phyloP scores from a whole-genome alignment of 148 eudicot genomes.

The Rheum nobile region DNA sequence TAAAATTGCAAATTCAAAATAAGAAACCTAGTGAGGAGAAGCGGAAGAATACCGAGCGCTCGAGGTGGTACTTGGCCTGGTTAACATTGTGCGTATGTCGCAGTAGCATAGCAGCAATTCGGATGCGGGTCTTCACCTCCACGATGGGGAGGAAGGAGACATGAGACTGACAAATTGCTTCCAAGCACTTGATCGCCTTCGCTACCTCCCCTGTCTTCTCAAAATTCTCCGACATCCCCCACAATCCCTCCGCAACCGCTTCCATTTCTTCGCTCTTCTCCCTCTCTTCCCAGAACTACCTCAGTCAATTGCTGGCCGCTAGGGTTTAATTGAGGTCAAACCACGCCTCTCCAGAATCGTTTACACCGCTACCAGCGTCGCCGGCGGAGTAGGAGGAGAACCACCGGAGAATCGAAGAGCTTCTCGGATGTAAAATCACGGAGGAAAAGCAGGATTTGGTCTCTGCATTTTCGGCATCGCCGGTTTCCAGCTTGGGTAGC shows the following conservation, averaged over 20 bases:
- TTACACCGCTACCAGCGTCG: not conserved
- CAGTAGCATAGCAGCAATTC: conserved; percentile 62
- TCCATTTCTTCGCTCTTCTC: conserved; percentile 39
- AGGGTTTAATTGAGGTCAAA: conserved; percentile 1
- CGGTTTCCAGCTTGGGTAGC: not conserved
- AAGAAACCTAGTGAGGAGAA: not conserved
- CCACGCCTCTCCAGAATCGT: not conserved
- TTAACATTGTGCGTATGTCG: conserved; percentile 68
- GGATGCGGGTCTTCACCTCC: conserved; percentile 86
- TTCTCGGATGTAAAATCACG: not conserved
- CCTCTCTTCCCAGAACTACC: not conserved
- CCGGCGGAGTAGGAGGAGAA: not conserved
- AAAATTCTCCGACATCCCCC: conserved; percentile 75
- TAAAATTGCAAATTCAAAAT: not conserved
- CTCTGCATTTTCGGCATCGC: conserved; percentile 5
- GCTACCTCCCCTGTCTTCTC: conserved; percentile 56
- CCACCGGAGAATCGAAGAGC: not conserved
- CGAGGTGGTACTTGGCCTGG: conserved; percentile 86
- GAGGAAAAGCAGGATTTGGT: not conserved
- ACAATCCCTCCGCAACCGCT: conserved; percentile 74
- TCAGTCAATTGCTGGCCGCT: not conserved
- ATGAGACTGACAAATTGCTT: conserved; percentile 77
- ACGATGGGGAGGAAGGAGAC: conserved; percentile 76
- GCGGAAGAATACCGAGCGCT: conserved; percentile 46
- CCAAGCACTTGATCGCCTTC: conserved; percentile 69